Base-by-base conservation (phyloP, 768 basidiomycete genomes). In the Agaricus blazei region DNA sequence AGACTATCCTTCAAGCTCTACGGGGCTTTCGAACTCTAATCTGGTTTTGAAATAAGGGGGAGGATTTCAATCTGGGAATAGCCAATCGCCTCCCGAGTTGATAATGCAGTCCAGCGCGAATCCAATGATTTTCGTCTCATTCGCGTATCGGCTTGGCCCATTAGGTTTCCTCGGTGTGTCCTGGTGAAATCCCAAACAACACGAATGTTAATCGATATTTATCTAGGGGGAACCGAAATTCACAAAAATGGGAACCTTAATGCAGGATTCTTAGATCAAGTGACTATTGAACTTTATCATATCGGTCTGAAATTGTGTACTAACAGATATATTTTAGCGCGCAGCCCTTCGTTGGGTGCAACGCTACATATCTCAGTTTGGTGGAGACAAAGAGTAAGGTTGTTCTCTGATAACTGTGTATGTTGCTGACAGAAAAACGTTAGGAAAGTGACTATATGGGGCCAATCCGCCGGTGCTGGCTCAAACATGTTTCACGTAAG, bases 371-470 rank as follows among this genome's bases (percentile, higher is more conserved):
- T 31, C 45, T 19, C 53, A 66, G 0, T 75, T 74, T 48, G 74
- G 73, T 12, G 74, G 74, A 15, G 70, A 75, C 60, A 62, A 58
- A 9, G 65, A 51, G 74, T 71, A 34, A 50, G 67, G 4, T 24
- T 26, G 42, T 34, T 2, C 28, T 27, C 28, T 23, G 8, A 34
- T 34, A 38, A 44, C 14, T 44, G 15, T 11, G 27, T 19, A 23
- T 31, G 7, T 38, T 24, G 42, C 53, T 48, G 43, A 51, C 48
- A 4, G 23, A 41, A 15, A 37, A 46, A 29, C 36, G 23, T 12
- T 42, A 74, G 74, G 14, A 67, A 63, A 36, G 73, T 75, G 28
- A 74, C 74, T 19, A 74, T 75, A 14, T 75, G 72, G 72, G 74
- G 74, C 7, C 60, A 74, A 62, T 74, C 72, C 37, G 73, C 74